Evolutionary conservation across 2,329 filamentous ascomycete genomes (phyloP).

Genomic region (Plenodomus lindquistii): DNA sequence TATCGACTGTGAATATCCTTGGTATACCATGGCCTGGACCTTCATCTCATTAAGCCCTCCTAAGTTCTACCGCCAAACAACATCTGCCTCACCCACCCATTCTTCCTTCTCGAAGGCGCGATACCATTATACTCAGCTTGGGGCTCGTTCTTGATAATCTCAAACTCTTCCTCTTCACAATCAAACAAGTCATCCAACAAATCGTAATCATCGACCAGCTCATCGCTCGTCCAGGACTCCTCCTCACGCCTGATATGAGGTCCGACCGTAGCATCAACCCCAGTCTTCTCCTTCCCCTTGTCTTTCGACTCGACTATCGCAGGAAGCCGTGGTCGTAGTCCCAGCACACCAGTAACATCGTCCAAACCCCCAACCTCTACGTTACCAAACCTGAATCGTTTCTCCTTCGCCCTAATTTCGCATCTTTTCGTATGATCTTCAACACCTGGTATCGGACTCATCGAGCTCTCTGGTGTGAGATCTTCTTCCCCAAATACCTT

Average conservation of each 20-base stretch:
- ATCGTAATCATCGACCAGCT: background rate
- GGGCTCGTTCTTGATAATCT: background rate
- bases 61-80: background rate
- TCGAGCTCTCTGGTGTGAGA: too few relatives aligned
- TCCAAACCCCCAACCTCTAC: background rate
- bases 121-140: background rate
- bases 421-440: background rate
- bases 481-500: too few relatives aligned
- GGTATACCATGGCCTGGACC: too few relatives aligned
- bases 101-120: background rate
- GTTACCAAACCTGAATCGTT: background rate
- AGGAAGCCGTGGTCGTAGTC: background rate
- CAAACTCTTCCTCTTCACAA: background rate
- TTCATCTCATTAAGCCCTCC: background rate
- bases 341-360: background rate
- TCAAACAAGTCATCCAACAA: background rate
- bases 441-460: too few relatives aligned
- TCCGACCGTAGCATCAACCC: too few relatives aligned
- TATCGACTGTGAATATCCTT: too few relatives aligned
- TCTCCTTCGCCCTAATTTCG: background rate
- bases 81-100: background rate
- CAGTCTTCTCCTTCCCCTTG: background rate
- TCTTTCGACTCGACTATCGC: background rate
- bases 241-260: background rate
- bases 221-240: background rate